A percentile compares a stretch with the other conserved stretches of the same genome.
phyloP scores from a whole-genome alignment of 371 early-diverging fungal genomes.

The Mucor velutinosus region DNA sequence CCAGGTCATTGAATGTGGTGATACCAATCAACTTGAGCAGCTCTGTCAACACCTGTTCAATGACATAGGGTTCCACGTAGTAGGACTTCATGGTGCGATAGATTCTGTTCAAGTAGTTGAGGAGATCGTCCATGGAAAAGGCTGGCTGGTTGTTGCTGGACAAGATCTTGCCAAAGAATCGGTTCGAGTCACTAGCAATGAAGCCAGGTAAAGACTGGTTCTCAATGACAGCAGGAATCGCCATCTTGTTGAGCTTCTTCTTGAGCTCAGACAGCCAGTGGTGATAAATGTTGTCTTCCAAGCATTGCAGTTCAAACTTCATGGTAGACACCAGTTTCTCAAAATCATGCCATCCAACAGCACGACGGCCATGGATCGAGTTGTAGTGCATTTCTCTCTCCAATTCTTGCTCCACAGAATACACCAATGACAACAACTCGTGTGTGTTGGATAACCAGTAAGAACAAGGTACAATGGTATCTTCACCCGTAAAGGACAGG shows the following conservation, averaged over 20 bases:
- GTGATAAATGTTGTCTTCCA: slow-evolving; percentile 70
- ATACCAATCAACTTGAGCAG: slow-evolving; percentile 90
- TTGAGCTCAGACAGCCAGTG: slow-evolving; percentile 94
- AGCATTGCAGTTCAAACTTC: slow-evolving; percentile 68
- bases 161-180: slow-evolving; percentile 83
- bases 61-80: slow-evolving; percentile 82
- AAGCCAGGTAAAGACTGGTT: slow-evolving; percentile 90
- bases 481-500: slow-evolving; percentile 58
- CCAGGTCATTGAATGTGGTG: slow-evolving; percentile 91
- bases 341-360: slow-evolving; percentile 58
- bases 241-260: slow-evolving; percentile 90
- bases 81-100: slow-evolving; percentile 94
- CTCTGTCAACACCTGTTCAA: slow-evolving; percentile 86
- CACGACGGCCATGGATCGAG: slow-evolving; percentile 45
- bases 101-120: slow-evolving; percentile 89
- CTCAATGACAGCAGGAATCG: slow-evolving; percentile 93
- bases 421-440: slow-evolving; percentile 78
- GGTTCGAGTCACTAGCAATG: slow-evolving; percentile 84
- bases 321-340: slow-evolving; percentile 67
- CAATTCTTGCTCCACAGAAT: slow-evolving; percentile 47
- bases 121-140: slow-evolving; percentile 89
- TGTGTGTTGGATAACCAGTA: slow-evolving; percentile 96
- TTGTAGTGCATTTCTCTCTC: slow-evolving; percentile 52
- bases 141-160: slow-evolving; percentile 70
- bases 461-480: slow-evolving; percentile 65